phyloP scores from a whole-genome alignment of 495 filamentous ascomycete species.

The Sordaria brevicollis region DNA sequence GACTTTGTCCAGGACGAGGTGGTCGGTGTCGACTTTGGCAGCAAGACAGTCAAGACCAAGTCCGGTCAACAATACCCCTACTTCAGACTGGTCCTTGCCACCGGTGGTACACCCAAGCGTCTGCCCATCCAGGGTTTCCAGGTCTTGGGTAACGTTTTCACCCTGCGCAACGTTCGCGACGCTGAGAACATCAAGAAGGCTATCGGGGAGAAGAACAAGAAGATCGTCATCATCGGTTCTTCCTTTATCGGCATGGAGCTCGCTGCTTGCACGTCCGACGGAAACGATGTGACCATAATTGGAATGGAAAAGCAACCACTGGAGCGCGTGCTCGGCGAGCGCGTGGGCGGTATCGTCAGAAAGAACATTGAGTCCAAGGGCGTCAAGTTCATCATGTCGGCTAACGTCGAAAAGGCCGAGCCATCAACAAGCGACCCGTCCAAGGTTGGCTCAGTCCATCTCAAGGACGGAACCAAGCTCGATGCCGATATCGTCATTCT shows the following conservation, averaged over 20 bases:
- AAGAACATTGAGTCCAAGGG: slow-evolving; percentile 70
- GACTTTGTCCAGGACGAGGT: slow-evolving; percentile 66
- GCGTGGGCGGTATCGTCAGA: slow-evolving; percentile 74
- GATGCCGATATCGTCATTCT: slow-evolving; percentile 84
- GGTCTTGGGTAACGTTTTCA: slow-evolving; percentile 76
- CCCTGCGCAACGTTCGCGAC: slow-evolving; percentile 64
- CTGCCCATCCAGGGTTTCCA: slow-evolving; percentile 81
- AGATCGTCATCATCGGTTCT: slow-evolving; percentile 81
- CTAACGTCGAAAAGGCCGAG: slow-evolving; percentile 69
- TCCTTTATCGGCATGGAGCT: slow-evolving; percentile 98
- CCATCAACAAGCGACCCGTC: slow-evolving; percentile 52
- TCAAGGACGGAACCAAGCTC: slow-evolving; percentile 80
- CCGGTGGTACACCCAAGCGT: slow-evolving; percentile 68
- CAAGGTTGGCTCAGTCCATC: slow-evolving; percentile 66
- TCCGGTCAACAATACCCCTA: slow-evolving; percentile 62
- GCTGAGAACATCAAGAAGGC: slow-evolving; percentile 64
- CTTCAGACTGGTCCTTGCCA: slow-evolving; percentile 81
- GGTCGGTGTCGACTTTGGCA: slow-evolving; percentile 60
- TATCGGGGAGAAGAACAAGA: slow-evolving; percentile 68
- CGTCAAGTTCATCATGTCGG: slow-evolving; percentile 74
- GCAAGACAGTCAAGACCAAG: slow-evolving; percentile 61
- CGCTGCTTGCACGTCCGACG: slow-evolving; percentile 61
- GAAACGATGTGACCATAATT: slow-evolving; percentile 78
- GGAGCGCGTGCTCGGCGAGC: slow-evolving; percentile 75
- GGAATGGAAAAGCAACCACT: slow-evolving; percentile 83